Evolutionary conservation across 345 rosid species (phyloP).

Genomic region (Salix purpurea): DNA sequence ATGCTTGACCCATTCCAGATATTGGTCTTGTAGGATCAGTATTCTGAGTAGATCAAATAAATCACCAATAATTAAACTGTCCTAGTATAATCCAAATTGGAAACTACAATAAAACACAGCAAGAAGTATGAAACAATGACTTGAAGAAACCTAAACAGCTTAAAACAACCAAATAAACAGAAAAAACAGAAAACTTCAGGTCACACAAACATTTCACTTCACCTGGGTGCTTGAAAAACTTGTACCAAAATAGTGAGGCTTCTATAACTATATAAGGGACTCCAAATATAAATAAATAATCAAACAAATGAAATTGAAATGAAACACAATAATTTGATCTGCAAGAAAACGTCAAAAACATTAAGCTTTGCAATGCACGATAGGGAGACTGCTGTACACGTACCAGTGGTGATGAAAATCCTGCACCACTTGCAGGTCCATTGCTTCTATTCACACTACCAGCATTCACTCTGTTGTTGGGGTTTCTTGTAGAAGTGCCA

Average conservation of each 20-base stretch:
- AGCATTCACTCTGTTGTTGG: constrained; percentile 17
- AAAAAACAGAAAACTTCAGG: not conserved
- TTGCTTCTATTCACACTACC: constrained; percentile 35
- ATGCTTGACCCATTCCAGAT: constrained; percentile 36
- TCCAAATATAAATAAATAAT: not conserved
- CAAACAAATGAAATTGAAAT: not conserved
- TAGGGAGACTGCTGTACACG: not conserved
- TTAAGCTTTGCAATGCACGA: not conserved
- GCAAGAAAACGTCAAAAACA: not conserved
- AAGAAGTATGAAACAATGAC: not conserved
- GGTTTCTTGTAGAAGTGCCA: constrained; percentile 32
- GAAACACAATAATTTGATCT: not conserved
- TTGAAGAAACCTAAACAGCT: not conserved
- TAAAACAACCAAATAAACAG: not conserved
- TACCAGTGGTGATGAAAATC: constrained; percentile 25
- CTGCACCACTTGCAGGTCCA: constrained; percentile 24
- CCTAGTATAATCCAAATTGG: not conserved
- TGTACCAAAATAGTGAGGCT: not conserved
- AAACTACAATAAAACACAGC: not conserved
- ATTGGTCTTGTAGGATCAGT: constrained; percentile 40
- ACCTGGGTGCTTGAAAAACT: not conserved
- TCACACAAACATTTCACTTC: not conserved
- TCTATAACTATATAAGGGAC: not conserved
- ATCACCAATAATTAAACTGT: not conserved
- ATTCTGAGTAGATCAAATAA: constrained; percentile 23